These are phyloP conservation scores for Penicillium nordicum DNA, from an alignment of 2,329 filamentous ascomycete genomes.

Conservation along the genomic window DNA sequence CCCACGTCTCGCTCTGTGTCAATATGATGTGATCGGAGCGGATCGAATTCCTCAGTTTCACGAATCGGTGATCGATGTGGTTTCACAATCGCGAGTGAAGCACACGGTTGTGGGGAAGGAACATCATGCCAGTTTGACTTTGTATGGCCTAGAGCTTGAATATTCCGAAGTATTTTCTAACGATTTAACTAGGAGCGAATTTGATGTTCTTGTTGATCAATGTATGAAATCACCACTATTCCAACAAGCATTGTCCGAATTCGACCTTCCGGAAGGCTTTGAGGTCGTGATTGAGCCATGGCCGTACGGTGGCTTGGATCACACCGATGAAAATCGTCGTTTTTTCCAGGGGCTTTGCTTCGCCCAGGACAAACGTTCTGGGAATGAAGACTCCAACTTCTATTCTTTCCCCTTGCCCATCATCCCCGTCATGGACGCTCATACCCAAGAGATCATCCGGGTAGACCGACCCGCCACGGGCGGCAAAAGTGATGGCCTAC, in stretches of 20 bases:
- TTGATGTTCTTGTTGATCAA: slow-evolving; percentile 47
- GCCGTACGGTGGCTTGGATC: slow-evolving; percentile 55
- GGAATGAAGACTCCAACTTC: slow-evolving; percentile 58
- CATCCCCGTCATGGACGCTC: slow-evolving; percentile 56
- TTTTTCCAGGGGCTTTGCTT: slow-evolving; percentile 55
- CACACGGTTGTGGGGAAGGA: slow-evolving; percentile 49
- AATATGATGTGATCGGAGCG: slow-evolving; percentile 55
- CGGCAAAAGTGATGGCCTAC: slow-evolving; percentile 49
- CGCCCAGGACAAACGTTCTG: slow-evolving; percentile 39
- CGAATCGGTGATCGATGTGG: slow-evolving; percentile 53
- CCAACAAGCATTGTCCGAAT: slow-evolving; percentile 50
- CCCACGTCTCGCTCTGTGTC: slow-evolving; percentile 50
- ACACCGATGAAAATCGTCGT: slow-evolving; percentile 46
- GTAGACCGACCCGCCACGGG: slow-evolving; percentile 57
- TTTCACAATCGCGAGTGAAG: slow-evolving; percentile 39
- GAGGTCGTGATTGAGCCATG: slow-evolving; percentile 56
- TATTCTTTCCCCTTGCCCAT: slow-evolving; percentile 57
- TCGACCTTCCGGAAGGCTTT: slow-evolving; percentile 54
- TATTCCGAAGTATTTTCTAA: not conserved
- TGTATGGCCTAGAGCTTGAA: slow-evolving; percentile 28
- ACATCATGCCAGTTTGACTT: slow-evolving; percentile 47
- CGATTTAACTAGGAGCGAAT: slow-evolving; percentile 40
- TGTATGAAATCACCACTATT: slow-evolving; percentile 54
- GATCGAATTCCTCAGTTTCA: slow-evolving; percentile 54
- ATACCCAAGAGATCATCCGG: slow-evolving; percentile 54